Base-by-base conservation (phyloP, 208 protist species). In the Acanthamoeba polyphaga region DNA sequence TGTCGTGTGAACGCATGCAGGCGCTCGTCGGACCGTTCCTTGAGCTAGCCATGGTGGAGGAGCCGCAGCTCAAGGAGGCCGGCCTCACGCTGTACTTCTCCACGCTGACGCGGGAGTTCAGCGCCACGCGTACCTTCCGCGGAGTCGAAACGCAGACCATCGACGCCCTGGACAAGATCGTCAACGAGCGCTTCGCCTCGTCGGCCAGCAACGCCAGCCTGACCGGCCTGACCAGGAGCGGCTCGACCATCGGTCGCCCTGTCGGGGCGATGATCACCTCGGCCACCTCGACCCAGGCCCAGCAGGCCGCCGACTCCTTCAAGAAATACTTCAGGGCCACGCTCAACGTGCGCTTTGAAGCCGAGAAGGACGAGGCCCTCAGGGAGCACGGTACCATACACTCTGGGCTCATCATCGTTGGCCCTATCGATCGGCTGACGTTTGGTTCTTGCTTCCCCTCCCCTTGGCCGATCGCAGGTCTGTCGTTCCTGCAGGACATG, bases 271-370 rank as follows among this genome's bases (percentile, higher is more conserved):
- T 88, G 80, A 88, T 88, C 51, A 88, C 80, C 24, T 88, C 80
- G 10, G 80, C 53, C 51, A 88, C 80, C 10, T 88, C 80, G 51
- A 88, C 51, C 49, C 88, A 93, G 66, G 88, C 88, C 15, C 62
- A 93, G 49, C 88, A 70, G 88, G 46, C 88, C 17, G 70, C 66
- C 38, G 88, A 93, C 32, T 29, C 88, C n/a, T 93, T 93, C 88
- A 93, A 93, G 91, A 87, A 94, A 94, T 94, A 94, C 58, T 94
- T 94, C 91, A 66, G 72, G 34, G 32, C 76, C 6, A 94, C 74
- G 17, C 62, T 94, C 51, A 62, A 70, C 13, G 91, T 51, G 19
- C 68, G 91, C 55, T 94, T 94, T n/a, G 91, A 94, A 34, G 76
- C 91, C 27, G 91, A 94, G 55, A 64, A 82, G 91, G 91, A 94